phyloP scores from a whole-genome alignment of 78 protist genomes.

The Dictyostelium brefeldianum region DNA sequence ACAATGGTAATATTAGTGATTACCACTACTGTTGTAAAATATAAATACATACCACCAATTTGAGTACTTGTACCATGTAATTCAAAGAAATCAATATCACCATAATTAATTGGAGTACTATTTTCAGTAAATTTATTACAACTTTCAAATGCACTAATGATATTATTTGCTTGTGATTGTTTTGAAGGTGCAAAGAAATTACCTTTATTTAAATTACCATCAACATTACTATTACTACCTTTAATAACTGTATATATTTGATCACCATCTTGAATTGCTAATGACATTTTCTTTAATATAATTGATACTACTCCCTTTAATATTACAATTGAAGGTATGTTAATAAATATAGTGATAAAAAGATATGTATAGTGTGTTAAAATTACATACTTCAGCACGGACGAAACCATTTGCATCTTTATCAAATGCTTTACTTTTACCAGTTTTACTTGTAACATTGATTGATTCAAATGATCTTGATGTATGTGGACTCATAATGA shows the following conservation, averaged over 20 bases:
- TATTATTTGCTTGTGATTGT: constrained; percentile 9
- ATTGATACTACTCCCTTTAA: constrained; percentile 84
- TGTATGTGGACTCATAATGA: constrained; percentile 39
- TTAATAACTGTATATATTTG: constrained; percentile 28
- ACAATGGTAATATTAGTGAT: no score
- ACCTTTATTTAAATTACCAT: constrained; percentile 2
- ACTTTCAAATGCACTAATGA: neutral
- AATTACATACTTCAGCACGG: constrained; percentile 64
- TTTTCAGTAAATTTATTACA: neutral
- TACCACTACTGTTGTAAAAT: no score
- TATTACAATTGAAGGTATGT: no score
- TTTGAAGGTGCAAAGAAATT: neutral
- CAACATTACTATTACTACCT: constrained; percentile 9
- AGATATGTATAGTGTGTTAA: no score
- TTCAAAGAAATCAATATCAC: constrained; percentile 55
- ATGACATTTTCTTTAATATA: constrained; percentile 37
- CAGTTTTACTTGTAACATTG: constrained; percentile 65
- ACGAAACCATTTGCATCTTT: constrained; percentile 90
- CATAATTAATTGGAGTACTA: neutral
- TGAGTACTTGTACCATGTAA: constrained; percentile 81
- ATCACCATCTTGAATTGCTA: constrained; percentile 31
- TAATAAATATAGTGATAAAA: no score
- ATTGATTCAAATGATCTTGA: neutral
- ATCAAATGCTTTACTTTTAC: constrained; percentile 85
- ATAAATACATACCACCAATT: constrained; percentile 79